Conservation (phyloP, 1,284 basidiomycete species). For the Porogramme epimiltina region DNA sequence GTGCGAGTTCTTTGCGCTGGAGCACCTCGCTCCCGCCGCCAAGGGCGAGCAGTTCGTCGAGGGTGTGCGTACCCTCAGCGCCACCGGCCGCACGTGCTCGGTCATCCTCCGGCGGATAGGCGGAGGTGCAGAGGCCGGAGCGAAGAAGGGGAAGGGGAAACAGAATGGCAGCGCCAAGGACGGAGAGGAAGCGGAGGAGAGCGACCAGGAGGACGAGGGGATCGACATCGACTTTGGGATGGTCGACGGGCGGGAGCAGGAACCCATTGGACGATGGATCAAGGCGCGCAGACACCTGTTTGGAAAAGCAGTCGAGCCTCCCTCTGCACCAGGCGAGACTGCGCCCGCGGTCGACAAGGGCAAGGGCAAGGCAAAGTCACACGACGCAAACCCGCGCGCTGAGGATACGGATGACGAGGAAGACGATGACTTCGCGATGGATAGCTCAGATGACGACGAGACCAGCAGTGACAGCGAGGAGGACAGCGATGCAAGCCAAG, state of each 20-base stretch:
- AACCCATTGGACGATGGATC: slow-evolving; percentile 66
- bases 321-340: slow-evolving; percentile 12
- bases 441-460: slow-evolving; percentile 32
- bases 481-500: slow-evolving; percentile 27
- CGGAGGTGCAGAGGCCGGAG: slow-evolving; percentile 30
- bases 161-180: background rate
- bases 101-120: slow-evolving; percentile 55
- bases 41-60: slow-evolving; percentile 35
- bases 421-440: slow-evolving; percentile 49
- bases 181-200: slow-evolving; percentile 30
- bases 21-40: slow-evolving; percentile 44
- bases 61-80: slow-evolving; percentile 63
- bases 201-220: slow-evolving; percentile 39
- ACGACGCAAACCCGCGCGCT: slow-evolving; percentile 33
- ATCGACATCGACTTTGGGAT: slow-evolving; percentile 69
- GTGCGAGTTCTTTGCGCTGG: slow-evolving; percentile 73
- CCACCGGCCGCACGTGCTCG: slow-evolving; percentile 67
- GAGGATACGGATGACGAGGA: slow-evolving; percentile 54
- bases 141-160: slow-evolving; percentile 20
- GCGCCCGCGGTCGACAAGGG: slow-evolving; percentile 10
- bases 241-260: slow-evolving; percentile 70
- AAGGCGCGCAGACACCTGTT: slow-evolving; percentile 57
- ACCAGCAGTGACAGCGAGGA: slow-evolving; percentile 28
- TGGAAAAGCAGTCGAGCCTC: slow-evolving; percentile 34
- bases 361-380: slow-evolving; percentile 18